Conservation (phyloP, 768 basidiomycete species). For the Artomyces pyxidatus region DNA sequence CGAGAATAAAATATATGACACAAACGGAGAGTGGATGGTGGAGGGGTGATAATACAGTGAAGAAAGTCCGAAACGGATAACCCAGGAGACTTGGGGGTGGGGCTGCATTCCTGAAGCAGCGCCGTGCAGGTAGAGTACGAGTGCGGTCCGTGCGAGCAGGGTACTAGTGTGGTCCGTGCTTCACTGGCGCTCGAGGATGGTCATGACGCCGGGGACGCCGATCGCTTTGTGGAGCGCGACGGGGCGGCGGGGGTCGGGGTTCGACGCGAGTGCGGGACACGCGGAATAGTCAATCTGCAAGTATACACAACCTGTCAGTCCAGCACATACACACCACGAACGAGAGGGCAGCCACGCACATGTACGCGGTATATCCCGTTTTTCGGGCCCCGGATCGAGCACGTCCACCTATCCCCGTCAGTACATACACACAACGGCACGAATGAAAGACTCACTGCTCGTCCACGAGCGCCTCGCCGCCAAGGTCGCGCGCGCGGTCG, state of each 20-base stretch:
- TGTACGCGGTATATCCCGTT: constrained; percentile 51
- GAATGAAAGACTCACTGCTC: constrained; percentile 47
- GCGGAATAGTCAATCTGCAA: constrained; percentile 57
- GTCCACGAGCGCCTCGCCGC: constrained; percentile 56
- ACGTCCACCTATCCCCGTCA: constrained; percentile 47
- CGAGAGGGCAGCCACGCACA: constrained; percentile 30
- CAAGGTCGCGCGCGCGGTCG: constrained; percentile 39
- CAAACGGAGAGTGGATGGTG: no score
- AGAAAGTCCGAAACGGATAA: no score
- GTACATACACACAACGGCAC: neutral
- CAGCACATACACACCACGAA: neutral
- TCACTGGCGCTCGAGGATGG: constrained; percentile 40
- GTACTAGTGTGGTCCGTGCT: neutral
- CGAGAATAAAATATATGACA: no score
- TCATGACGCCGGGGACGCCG: constrained; percentile 70
- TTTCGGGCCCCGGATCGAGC: constrained; percentile 49
- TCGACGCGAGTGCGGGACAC: constrained; percentile 42
- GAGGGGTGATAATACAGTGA: no score
- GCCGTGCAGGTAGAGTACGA: no score
- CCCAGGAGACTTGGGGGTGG: no score
- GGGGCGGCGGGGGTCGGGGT: constrained; percentile 50
- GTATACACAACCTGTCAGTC: neutral
- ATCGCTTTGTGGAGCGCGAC: constrained; percentile 53
- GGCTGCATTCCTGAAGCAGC: no score
- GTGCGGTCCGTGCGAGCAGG: no score